These are phyloP conservation scores for Pseudogymnoascus sp. DNA, from an alignment of 2,329 filamentous ascomycete species.

Conservation along the genomic window DNA sequence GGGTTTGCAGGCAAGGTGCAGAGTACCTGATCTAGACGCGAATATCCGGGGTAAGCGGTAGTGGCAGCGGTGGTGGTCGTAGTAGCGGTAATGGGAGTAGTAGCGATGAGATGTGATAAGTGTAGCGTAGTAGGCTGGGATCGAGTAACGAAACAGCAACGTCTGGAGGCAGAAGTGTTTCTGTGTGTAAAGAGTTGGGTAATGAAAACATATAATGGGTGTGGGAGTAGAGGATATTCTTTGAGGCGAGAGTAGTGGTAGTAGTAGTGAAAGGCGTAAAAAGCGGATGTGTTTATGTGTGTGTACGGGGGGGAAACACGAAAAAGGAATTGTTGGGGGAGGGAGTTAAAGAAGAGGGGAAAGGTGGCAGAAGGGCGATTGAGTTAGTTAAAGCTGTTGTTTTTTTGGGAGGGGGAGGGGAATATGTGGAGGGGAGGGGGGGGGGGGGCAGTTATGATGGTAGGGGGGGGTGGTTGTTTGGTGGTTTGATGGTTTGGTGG, in stretches of 20 bases:
- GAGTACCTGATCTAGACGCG: conserved; percentile 5
- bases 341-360: neutral
- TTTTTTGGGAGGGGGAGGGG: no score
- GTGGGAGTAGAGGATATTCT: neutral
- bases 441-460: no score
- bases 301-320: neutral
- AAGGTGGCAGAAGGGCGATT: neutral
- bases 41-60: neutral
- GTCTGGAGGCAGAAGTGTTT: conserved; percentile 15
- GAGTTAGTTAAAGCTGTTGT: neutral
- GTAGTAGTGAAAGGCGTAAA: neutral
- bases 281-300: neutral
- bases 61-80: neutral
- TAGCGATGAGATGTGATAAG: neutral
- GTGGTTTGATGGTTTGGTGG: no score
- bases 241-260: neutral
- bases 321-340: no score
- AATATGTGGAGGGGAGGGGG: neutral
- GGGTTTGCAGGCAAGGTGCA: conserved; percentile 1
- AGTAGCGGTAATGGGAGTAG: neutral
- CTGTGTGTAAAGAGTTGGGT: conserved; percentile 14
- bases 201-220: conserved; percentile 11
- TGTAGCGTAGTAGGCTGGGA: neutral
- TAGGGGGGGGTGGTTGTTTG: no score
- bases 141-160: conserved; percentile 14